A percentile compares a stretch with the other conserved stretches of the same genome.
Conservation (phyloP, 148 eudicot genomes). For the Chenopodium album region DNA sequence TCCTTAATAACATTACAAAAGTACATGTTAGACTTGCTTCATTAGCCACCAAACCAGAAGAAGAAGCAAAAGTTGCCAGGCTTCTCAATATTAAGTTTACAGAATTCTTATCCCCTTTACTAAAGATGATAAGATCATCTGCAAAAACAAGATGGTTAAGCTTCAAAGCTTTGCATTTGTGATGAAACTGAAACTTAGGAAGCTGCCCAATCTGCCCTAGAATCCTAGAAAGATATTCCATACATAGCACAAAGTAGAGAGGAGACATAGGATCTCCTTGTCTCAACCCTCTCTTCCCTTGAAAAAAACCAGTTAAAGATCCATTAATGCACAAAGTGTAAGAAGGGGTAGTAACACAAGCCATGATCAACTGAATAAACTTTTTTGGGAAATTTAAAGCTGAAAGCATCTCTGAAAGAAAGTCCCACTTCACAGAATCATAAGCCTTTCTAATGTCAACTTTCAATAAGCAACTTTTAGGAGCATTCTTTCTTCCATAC, state of each 20-base stretch:
- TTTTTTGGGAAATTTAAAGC: background rate
- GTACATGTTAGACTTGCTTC: background rate
- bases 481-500: background rate
- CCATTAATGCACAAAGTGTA: background rate
- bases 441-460: background rate
- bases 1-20: too few relatives aligned
- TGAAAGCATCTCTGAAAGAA: background rate
- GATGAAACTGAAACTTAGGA: background rate
- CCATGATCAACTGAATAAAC: background rate
- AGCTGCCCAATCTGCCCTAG: background rate
- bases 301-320: background rate
- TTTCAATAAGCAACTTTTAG: background rate
- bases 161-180: background rate
- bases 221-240: background rate
- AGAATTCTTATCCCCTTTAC: background rate
- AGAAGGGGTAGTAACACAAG: background rate
- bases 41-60: background rate
- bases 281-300: background rate
- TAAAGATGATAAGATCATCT: background rate
- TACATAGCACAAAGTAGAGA: background rate
- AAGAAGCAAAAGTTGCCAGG: background rate
- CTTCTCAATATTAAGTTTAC: background rate
- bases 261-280: background rate
- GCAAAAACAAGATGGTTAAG: background rate
- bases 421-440: conserved; percentile 1